Base-by-base conservation (phyloP, 441 rosid genomes). In the Syzygium malaccense region DNA sequence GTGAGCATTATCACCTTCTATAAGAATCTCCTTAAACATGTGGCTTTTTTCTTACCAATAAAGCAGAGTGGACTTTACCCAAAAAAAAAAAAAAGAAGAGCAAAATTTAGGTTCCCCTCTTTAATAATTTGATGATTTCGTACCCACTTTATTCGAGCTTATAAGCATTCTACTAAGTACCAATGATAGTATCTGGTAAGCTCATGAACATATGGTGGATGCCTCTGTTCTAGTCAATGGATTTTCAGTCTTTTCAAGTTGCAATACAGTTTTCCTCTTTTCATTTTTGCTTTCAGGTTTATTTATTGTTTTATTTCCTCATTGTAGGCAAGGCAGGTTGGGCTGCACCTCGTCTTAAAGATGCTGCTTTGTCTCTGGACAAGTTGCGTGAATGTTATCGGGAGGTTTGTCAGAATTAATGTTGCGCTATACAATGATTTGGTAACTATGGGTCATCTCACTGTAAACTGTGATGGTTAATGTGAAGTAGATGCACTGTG, bases 301-400 rank as follows among this genome's bases (percentile, higher is more conserved):
- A 32, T 85, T 51, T 75, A 28, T 85, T 88, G 41, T 18, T 12
- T 88, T 60, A 85, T 71, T 88, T 88, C 18, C 88, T 6, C 87
- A 87, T 87, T 90, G 80, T 91, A 98, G 99, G 99, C 83, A 95
- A 93, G 90, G 89, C 93, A 87, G 99, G 99, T 88, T 96, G 98
- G 97, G 99, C 99, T 85, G 99, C 99, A 41, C 99, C 99, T 54
- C 98, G 99, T 87, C 97, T 98, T 86, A 98, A 97, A 96, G 99
- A 97, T 94, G 99, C 99, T 89, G 93, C 93, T 49, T 90, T 98
- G 90, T 96, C 99, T 60, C 87, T 93, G 86, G 99, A 96, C 91
- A 97, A 93, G 92, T 89, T 98, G 88, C 98, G 99, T 0, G 99
- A 98, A 94, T 90, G 97, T 91, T 98, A 97, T 93, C 88, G 95